Evolutionary conservation across 139 green algal species (phyloP).

Genomic region (Chloropicon primus): DNA sequence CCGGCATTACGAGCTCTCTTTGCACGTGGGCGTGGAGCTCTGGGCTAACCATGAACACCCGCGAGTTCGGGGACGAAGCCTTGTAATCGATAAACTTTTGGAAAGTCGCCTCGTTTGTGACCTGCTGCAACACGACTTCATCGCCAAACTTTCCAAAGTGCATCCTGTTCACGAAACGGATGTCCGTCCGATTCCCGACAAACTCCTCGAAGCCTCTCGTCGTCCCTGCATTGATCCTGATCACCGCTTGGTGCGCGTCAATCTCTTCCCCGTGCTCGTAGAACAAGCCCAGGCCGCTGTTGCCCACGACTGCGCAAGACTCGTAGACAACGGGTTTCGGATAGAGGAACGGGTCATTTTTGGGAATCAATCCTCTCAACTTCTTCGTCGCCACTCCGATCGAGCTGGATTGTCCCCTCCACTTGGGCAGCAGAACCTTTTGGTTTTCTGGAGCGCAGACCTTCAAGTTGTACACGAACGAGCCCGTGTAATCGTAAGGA

Average conservation of each 20-base stretch:
- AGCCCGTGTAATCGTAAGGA: neutral
- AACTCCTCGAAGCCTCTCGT: neutral
- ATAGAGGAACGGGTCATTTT: neutral
- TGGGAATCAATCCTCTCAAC: neutral
- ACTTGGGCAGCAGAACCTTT: neutral
- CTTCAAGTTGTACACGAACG: neutral
- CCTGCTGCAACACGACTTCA: neutral
- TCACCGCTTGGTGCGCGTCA: neutral
- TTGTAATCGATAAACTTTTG: neutral
- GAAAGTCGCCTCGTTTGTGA: neutral
- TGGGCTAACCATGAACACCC: neutral
- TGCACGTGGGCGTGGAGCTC: neutral
- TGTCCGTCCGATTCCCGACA: neutral
- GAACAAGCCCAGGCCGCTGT: neutral
- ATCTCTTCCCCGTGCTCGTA: neutral
- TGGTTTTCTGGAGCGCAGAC: neutral
- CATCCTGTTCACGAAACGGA: conserved; percentile 1
- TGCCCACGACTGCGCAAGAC: conserved; percentile 5
- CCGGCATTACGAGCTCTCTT: neutral
- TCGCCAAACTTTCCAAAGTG: too few species aligned
- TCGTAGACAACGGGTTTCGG: neutral
- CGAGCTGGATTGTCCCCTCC: neutral
- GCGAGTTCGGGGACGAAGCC: neutral
- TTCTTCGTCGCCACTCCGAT: neutral
- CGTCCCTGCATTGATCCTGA: neutral